These are phyloP conservation scores for Venturiaceae sp. DNA, from an alignment of 2,329 filamentous ascomycete species.

Conservation along the genomic window DNA sequence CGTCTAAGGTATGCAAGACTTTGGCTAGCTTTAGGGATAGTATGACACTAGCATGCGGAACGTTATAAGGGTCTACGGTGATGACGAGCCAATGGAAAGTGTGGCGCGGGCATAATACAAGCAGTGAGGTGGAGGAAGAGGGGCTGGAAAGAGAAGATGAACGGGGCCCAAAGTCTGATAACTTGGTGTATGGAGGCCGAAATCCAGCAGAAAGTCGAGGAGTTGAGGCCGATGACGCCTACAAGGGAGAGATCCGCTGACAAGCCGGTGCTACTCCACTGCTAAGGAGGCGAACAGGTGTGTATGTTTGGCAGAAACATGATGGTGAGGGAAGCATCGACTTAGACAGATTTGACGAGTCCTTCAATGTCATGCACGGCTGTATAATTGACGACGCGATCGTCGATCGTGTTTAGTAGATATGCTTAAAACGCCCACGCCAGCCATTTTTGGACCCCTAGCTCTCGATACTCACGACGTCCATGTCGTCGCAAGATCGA, in stretches of 20 bases:
- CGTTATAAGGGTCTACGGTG: neutral
- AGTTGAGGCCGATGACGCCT: neutral
- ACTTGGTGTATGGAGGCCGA: neutral
- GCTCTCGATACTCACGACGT: neutral
- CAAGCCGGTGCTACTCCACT: neutral
- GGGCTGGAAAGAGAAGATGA: neutral
- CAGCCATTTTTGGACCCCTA: neutral
- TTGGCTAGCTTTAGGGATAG: neutral
- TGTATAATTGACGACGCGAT: neutral
- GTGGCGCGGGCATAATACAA: neutral
- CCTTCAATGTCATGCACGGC: neutral
- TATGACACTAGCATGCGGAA: conserved; percentile 1
- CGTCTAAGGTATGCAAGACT: neutral
- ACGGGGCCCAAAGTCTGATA: neutral
- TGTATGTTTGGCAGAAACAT: neutral
- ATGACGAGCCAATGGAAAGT: neutral
- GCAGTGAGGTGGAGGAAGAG: neutral
- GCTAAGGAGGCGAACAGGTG: neutral
- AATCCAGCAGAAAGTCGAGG: neutral
- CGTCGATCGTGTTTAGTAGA: neutral
- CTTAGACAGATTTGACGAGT: neutral
- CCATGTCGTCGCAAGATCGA: neutral
- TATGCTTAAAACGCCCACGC: neutral
- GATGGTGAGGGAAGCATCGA: neutral
- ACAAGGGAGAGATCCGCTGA: neutral